Base-by-base conservation (phyloP, 192 early-diverging fungal genomes). In the Entrophospora sp. region DNA sequence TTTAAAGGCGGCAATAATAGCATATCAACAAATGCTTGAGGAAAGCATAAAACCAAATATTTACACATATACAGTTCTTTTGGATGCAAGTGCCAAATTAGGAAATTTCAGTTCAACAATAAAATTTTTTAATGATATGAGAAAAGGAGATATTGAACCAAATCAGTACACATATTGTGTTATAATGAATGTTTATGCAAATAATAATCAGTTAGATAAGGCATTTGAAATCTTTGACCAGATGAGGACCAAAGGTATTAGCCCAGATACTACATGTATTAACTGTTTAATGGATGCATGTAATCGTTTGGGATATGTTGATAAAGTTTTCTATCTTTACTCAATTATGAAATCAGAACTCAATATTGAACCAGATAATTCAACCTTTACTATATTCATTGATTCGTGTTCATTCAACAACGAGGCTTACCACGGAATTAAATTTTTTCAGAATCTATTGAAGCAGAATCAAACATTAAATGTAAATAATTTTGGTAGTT, bases 241-340 rank as follows among this genome's bases (percentile, higher is more conserved):
- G 18, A 66, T 66, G 64, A 8, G 27, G 27, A 5, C 12, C 27
- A 2, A 40, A 8, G 64, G 64, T 2, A 40, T 66, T 27, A 40
- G 31, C 25, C 64, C 64, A 27, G 64, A 66, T 24, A 18, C 34
- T 2, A 22, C 51, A 35, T 40, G 36, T 43, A 32, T 55, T 18
- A 66, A 66, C 55, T 66, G 64, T 53, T 43, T 66, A 18, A 56
- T 66, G 64, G 49, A 66, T 55, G 64, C 49, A 27, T 66, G 36
- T 40, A 55, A 66, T 37, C 48, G 64, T 12, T 14, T 16, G 20
- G 46, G 64, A 32, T n/a, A 13, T 22, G 25, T 55, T 13, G 37
- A 31, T 32, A 24, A 1, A 18, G 51, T 66, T 5, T 66, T 66
- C 28, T 5, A 30, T 20, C 55, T 66, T 7, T 66, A 66, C 34